Base-by-base conservation (phyloP, 306 rosid genomes). In the Malus sieversii region DNA sequence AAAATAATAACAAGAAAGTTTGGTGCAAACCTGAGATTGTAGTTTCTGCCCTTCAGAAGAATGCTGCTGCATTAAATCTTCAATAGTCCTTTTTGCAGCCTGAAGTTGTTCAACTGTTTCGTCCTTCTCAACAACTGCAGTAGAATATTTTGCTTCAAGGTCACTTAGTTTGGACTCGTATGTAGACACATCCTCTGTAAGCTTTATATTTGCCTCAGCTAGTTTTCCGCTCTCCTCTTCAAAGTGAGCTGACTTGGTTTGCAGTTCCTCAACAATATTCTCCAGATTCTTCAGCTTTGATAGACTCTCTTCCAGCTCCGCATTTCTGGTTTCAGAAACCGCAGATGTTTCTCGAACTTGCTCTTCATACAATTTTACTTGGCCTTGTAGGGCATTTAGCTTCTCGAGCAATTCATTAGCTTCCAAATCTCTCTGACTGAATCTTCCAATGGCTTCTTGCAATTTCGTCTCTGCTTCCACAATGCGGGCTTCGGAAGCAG, bases 11-110 rank as follows among this genome's bases (percentile, higher is more conserved):
- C 11, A 48, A 48, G 22, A 58, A 70, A 25, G 18, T 60, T 69
- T 30, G 35, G 14, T 51, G 52, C 82, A 53, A 84, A 96, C 99
- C 99, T 96, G 94, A 64, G 93, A 92, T 73, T 90, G 88, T 64
- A 96, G 81, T 70, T 82, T 77, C 83, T 92, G 86, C 74, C 81
- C 86, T 77, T 96, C 97, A 27, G 84, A 84, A 74, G 85, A 71
- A 46, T 88, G 96, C 84, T 86, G 85, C 42, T 71, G 78, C 25
- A 55, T 81, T 68, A 92, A 83, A 71, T 92, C 90, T 70, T 89
- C 89, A 5, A 88, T 63, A 4, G 80, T 79, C 83, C 84, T 84
- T 82, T 83, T 87, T 12, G 82, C 72, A 58, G 70, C 35, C 63
- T 76, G 83, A 77, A 90, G 83, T 70, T 86, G 84, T 84, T 85